These are phyloP conservation scores for Pythium aristosporum DNA, from an alignment of 352 stramenopile genomes.

Conservation along the genomic window DNA sequence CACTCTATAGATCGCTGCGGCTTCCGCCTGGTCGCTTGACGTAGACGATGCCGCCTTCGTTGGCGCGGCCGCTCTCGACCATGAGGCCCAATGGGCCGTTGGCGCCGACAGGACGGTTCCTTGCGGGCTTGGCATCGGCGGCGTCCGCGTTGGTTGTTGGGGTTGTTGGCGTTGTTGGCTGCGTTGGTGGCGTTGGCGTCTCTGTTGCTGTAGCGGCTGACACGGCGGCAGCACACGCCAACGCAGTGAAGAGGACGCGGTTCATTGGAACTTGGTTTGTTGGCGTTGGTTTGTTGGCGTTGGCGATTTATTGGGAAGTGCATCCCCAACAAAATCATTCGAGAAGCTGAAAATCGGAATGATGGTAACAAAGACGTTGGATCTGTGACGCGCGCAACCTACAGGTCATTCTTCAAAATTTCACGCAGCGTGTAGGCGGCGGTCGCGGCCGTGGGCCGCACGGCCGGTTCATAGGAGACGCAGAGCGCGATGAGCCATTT, in stretches of 20 bases:
- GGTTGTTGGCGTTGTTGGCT: neutral
- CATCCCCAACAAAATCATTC: no score
- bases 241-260: constrained; percentile 1
- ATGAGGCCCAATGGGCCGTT: constrained; percentile 6
- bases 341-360: no score
- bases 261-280: constrained; percentile 2
- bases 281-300: no score
- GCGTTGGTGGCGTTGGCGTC: neutral
- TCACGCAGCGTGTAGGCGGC: constrained; percentile 75
- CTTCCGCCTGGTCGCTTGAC: constrained; percentile 4
- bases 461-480: constrained; percentile 45
- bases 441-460: constrained; percentile 63
- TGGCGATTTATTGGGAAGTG: no score
- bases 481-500: constrained; percentile 52
- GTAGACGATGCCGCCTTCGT: constrained; percentile 19
- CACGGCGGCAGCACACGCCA: constrained; percentile 1
- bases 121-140: neutral
- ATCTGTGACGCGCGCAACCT: constrained; percentile 8
- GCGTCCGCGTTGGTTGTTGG: no score
- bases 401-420: constrained; percentile 67
- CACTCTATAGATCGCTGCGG: constrained; percentile 1
- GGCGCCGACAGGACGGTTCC: neutral
- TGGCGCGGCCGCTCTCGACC: constrained; percentile 2
- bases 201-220: neutral
- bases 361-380: neutral